Percentiles rank a stretch among this genome's conserved stretches.
These are phyloP conservation scores for Fusarium sp. DNA, from an alignment of 2,329 filamentous ascomycete species.

Conservation along the genomic window DNA sequence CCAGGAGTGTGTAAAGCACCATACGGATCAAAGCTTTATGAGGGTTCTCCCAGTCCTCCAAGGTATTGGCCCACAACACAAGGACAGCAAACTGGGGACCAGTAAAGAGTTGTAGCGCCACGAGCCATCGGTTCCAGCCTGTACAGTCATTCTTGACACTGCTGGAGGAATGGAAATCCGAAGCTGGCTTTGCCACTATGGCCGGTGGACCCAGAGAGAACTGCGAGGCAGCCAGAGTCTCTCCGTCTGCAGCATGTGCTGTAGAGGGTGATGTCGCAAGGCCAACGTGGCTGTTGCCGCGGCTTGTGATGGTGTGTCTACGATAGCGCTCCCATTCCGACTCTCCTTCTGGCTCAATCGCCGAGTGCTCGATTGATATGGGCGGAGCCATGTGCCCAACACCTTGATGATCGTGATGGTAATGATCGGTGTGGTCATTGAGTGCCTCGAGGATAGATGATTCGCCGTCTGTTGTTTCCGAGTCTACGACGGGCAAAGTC, in stretches of 20 bases:
- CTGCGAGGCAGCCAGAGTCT: constrained; percentile 28
- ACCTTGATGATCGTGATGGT: constrained; percentile 39
- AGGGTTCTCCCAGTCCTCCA: constrained; percentile 65
- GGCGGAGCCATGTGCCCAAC: constrained; percentile 47
- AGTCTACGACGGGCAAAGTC: constrained; percentile 90
- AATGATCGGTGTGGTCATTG: constrained; percentile 43
- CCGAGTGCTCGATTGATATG: constrained; percentile 47
- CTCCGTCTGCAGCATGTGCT: constrained; percentile 33
- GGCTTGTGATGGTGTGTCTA: constrained; percentile 52
- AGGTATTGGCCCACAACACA: constrained; percentile 76
- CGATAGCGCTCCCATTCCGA: constrained; percentile 69
- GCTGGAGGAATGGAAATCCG: constrained; percentile 46
- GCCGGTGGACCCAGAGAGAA: constrained; percentile 38
- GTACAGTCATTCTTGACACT: constrained; percentile 54
- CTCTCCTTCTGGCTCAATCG: constrained; percentile 57
- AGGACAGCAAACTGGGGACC: constrained; percentile 85
- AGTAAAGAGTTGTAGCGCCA: constrained; percentile 84
- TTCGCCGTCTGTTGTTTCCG: constrained; percentile 61
- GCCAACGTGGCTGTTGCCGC: constrained; percentile 38
- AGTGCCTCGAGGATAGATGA: constrained; percentile 38
- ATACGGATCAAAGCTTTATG: constrained; percentile 63
- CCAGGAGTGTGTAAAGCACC: constrained; percentile 71
- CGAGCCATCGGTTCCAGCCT: constrained; percentile 91
- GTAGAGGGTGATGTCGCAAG: constrained; percentile 27
- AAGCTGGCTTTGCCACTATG: constrained; percentile 45